Evolutionary conservation across 345 rosid species (phyloP).

Genomic region (Gynandropsis gynandra): DNA sequence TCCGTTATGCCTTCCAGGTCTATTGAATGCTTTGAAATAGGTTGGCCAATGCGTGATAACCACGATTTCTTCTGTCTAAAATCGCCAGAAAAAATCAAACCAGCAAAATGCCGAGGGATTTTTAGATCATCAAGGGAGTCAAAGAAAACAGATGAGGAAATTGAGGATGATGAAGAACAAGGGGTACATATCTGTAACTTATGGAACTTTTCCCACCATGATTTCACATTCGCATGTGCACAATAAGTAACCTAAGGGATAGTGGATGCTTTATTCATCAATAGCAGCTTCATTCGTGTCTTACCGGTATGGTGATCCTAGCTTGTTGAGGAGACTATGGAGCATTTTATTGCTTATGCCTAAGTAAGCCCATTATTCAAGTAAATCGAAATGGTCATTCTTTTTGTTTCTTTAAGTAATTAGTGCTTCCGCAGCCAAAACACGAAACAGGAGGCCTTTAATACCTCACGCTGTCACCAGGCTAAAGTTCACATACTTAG

Average conservation of each 20-base stretch:
- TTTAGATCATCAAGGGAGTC: constrained; percentile 21
- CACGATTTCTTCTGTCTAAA: constrained; percentile 57
- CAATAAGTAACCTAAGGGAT: constrained; percentile 16
- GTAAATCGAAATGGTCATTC: constrained; percentile 3
- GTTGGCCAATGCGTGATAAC: constrained; percentile 80
- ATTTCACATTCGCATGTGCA: constrained; percentile 23
- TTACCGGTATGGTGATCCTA: constrained; percentile 28
- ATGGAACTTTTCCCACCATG: constrained; percentile 11
- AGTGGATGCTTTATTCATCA: constrained; percentile 14
- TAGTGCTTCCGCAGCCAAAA: constrained; percentile 6
- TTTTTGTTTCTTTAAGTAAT: not conserved
- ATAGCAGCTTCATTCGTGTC: constrained; percentile 22
- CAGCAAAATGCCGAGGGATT: constrained; percentile 20
- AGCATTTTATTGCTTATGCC: constrained; percentile 25
- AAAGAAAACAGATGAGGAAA: constrained; percentile 35
- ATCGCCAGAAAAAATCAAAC: constrained; percentile 27
- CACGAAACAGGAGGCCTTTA: not conserved
- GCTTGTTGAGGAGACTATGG: constrained; percentile 26
- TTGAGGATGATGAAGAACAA: constrained; percentile 50
- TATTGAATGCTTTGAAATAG: constrained; percentile 67
- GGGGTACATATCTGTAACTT: constrained; percentile 39
- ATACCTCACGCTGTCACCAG: constrained; percentile 10
- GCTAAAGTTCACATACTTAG: constrained; percentile 4
- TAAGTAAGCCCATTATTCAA: constrained; percentile 25
- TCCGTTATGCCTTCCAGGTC: constrained; percentile 52